Base-by-base conservation (phyloP, 2,329 filamentous ascomycete genomes). In the Diaporthe australafricana region DNA sequence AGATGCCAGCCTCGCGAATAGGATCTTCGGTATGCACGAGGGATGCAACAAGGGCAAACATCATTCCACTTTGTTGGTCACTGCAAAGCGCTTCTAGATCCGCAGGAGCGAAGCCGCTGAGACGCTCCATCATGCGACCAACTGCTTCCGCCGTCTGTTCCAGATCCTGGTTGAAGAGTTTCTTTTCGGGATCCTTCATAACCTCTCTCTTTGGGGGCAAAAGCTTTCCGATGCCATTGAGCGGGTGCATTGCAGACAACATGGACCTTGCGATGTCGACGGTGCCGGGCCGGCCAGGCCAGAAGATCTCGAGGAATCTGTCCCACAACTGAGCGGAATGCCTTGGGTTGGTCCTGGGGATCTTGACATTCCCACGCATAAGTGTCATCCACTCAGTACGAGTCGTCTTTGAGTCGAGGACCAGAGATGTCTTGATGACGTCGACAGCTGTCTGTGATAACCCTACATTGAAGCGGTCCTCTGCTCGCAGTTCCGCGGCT, bases 261-360 rank as follows among this genome's bases (percentile, higher is more conserved):
- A 96, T 91, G 45, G 90, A 89, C 62, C 89, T 91, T 0, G 94
- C 94, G n/a, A 98, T 84, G 6, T 90, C 86, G n/a, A 92, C 83
- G 75, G 93, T 89, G 42, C 90, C 88, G 9, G 70, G 57, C 12
- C 72, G 65, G 5, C 72, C 72, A 35, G 89, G 86, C 75, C 90
- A 87, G 62, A 74, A 74, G 16, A 74, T 57, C 63, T 91, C 88
- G 57, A 94, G 86, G 57, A 95, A 92, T 1, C 90, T 87, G 74
- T 94, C 92, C 92, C 95, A 98, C 52, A 98, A 89, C 20, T 90
- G 87, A 20, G 92, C 86, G 0, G 94, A 96, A 70, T 94, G 89
- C 22, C 92, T 90, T 74, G 90, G 89, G 52, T 93, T 83, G 71
- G 93, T 89, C 75, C 91, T 88, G 63, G 92, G 92, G 25, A 94